A percentile compares a stretch with the other conserved stretches of the same genome.
Evolutionary conservation across 352 stramenopile species (phyloP).

Genomic region (Phytopythium vexans): DNA sequence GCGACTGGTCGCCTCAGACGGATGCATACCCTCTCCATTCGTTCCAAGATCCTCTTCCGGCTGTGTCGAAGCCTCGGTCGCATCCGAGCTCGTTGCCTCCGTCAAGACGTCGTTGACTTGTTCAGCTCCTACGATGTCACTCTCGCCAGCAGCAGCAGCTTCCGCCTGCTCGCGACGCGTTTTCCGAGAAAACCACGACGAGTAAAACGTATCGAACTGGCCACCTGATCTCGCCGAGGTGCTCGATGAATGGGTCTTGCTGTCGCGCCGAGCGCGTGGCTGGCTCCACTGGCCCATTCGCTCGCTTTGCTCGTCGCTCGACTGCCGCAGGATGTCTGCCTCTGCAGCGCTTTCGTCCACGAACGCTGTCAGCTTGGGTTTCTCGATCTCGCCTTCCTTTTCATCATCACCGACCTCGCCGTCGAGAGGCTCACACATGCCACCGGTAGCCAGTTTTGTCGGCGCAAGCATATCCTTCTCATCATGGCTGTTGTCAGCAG

Average conservation of each 20-base stretch:
- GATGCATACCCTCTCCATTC: neutral
- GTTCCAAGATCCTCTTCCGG: slow-evolving; percentile 7
- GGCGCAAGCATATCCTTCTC: too few relatives aligned
- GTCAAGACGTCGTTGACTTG: neutral
- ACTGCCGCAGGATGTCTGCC: slow-evolving; percentile 22
- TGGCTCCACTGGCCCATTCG: slow-evolving; percentile 74
- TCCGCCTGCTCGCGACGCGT: slow-evolving; percentile 28
- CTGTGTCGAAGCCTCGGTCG: slow-evolving; percentile 11
- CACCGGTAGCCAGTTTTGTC: slow-evolving; percentile 2
- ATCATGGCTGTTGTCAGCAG: too few relatives aligned
- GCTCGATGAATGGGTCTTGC: slow-evolving; percentile 36
- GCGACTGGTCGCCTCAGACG: neutral
- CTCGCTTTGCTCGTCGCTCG: slow-evolving; percentile 50
- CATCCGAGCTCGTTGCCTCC: neutral
- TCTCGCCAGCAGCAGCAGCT: slow-evolving; percentile 5
- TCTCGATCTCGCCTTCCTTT: slow-evolving; percentile 21
- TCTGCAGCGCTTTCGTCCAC: slow-evolving; percentile 26
- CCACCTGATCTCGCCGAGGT: slow-evolving; percentile 33
- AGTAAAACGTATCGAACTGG: slow-evolving; percentile 74
- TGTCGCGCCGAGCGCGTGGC: slow-evolving; percentile 39
- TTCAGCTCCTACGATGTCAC: neutral
- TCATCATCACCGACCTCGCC: slow-evolving; percentile 50
- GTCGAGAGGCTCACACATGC: slow-evolving; percentile 21
- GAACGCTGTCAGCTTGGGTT: slow-evolving; percentile 19
- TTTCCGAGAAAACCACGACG: slow-evolving; percentile 71